These are phyloP conservation scores for Monosporascus cannonballus DNA, from an alignment of 2,329 filamentous ascomycete species.

Conservation along the genomic window DNA sequence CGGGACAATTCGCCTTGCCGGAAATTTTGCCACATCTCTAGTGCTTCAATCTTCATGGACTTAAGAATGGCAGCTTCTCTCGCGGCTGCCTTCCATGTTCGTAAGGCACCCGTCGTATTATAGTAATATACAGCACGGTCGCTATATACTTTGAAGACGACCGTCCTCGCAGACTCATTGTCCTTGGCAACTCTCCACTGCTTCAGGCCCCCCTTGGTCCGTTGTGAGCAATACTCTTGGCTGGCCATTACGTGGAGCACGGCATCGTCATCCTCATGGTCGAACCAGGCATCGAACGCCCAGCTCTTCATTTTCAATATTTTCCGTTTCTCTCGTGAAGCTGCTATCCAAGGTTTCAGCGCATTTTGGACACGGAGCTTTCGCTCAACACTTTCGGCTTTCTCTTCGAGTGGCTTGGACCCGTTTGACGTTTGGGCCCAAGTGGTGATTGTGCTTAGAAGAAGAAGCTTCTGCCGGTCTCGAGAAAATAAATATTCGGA, in stretches of 20 bases:
- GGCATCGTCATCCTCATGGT: conserved; percentile 1
- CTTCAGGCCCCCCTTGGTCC: background rate
- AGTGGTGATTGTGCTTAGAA: background rate
- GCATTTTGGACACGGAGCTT: conserved; percentile 1
- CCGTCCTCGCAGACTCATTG: background rate
- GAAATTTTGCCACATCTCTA: conserved; percentile 4
- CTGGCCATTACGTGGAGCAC: conserved; percentile 2
- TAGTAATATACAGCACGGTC: conserved; percentile 6
- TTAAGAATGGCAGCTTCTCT: conserved; percentile 2
- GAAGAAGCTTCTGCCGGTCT: background rate
- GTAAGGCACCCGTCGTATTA: conserved; percentile 3
- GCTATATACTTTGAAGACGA: conserved; percentile 3
- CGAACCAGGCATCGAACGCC: conserved; percentile 5
- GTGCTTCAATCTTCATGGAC: conserved; percentile 5
- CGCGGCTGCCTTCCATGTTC: conserved; percentile 9
- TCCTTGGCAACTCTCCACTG: conserved; percentile 5
- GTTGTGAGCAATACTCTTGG: background rate
- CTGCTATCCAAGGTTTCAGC: conserved; percentile 7
- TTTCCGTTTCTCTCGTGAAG: conserved; percentile 1
- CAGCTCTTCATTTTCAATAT: conserved; percentile 1
- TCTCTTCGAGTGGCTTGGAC: background rate
- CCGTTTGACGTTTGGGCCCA: background rate
- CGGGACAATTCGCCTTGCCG: conserved; percentile 10
- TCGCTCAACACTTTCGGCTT: background rate
- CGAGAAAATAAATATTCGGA: background rate